Conservation (phyloP, 2,329 filamentous ascomycete genomes). For the Laburnicola sp. region DNA sequence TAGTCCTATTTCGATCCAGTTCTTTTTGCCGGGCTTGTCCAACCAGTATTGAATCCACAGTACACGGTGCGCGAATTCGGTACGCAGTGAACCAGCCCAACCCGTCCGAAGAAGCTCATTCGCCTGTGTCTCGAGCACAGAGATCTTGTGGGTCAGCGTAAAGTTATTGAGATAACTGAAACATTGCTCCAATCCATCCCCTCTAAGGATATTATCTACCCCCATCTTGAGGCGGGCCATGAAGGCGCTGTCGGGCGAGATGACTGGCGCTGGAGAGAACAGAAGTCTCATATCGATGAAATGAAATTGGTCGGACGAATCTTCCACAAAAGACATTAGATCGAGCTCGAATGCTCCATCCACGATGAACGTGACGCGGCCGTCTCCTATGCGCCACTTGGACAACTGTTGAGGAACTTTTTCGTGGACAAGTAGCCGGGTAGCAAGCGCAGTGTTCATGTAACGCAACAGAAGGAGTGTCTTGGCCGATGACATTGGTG, state of each 20-base stretch:
- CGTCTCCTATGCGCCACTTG: constrained; percentile 76
- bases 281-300: constrained; percentile 89
- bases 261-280: constrained; percentile 68
- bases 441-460: constrained; percentile 79
- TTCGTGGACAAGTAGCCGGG: constrained; percentile 84
- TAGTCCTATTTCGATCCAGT: constrained; percentile 87
- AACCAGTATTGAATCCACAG: constrained; percentile 92
- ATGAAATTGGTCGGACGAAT: constrained; percentile 81
- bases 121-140: constrained; percentile 78
- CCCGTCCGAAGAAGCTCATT: constrained; percentile 66
- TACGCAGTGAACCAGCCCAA: constrained; percentile 77
- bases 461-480: constrained; percentile 75
- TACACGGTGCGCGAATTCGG: constrained; percentile 79
- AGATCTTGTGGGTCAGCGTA: constrained; percentile 86
- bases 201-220: constrained; percentile 71
- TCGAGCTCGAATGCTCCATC: constrained; percentile 88
- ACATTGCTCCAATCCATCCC: constrained; percentile 74
- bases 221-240: constrained; percentile 68
- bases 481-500: constrained; percentile 69
- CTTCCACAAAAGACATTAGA: constrained; percentile 85
- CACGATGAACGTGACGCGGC: constrained; percentile 87
- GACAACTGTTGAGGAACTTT: constrained; percentile 77
- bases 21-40: constrained; percentile 70
- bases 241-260: constrained; percentile 63
- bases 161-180: constrained; percentile 88